Base-by-base conservation (phyloP, 768 basidiomycete genomes). In the Dendrothele bispora region DNA sequence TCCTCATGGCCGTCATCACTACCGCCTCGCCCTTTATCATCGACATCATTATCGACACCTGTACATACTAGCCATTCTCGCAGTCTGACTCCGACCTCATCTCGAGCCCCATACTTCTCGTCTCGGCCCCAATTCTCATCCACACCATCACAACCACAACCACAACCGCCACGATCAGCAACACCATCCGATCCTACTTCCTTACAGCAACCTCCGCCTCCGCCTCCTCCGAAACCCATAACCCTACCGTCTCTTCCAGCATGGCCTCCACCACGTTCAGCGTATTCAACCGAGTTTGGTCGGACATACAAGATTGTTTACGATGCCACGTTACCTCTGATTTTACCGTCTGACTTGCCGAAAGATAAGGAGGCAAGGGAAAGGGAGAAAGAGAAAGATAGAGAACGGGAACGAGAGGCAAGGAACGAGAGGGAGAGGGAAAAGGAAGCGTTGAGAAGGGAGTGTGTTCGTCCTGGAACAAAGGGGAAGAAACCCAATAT, bases 251-350 rank as follows among this genome's bases (percentile, higher is more conserved):
- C 72, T 2, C 64, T 65, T 3, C 83, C 78, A 14, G 64, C 70
- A 3, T 88, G 83, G 82, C 84, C 86, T 0, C 82, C 86, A 1
- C 71, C 75, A 8, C 70, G 65, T 3, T 69, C 72, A 10, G 76
- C 72, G 50, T 79, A 73, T 51, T 74, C 80, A 1, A 50, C 64
- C 4, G 73, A 64, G n/a, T n/a, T n/a, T n/a, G 49, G 57, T 7
- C 74, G 70, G 50, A 59, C 77, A 20, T 85, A 76, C 66, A 84
- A 79, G 56, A 71, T 89, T 7, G 62, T 88, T 6, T 88, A 75
- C 59, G 86, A 91, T 58, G 77, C 82, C 25, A 49, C 67, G 2
- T 56, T 77, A 18, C n/a, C 46, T 2, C 6, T 38, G 21, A 15
- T 46, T 27, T 25, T 25, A 15, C 28, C 34, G 20, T 25, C 35